phyloP scores from a whole-genome alignment of 441 rosid species.

The Gossypium aridum region DNA sequence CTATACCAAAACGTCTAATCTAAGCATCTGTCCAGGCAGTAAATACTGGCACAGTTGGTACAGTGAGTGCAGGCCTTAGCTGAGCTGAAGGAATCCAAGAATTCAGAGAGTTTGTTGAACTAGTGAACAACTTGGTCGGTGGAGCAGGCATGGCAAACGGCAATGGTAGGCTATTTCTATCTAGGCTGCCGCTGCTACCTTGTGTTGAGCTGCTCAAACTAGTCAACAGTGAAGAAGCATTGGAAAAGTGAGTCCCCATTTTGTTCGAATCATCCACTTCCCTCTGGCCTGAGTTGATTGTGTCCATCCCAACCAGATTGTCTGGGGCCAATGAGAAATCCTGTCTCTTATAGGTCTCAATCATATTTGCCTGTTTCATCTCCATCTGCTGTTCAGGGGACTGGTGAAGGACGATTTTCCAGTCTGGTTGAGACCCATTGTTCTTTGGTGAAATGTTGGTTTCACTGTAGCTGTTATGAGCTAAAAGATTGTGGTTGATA shows the following conservation, averaged over 20 bases:
- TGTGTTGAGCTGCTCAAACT: slow-evolving; percentile 59
- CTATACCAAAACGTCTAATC: slow-evolving; percentile 12
- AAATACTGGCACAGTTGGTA: slow-evolving; percentile 79
- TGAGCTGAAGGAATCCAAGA: slow-evolving; percentile 63
- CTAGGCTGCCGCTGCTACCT: slow-evolving; percentile 35
- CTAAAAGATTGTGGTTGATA: slow-evolving; percentile 14
- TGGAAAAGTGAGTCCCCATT: slow-evolving; percentile 42
- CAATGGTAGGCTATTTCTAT: slow-evolving; percentile 43
- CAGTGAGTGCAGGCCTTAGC: slow-evolving; percentile 47
- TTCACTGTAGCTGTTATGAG: slow-evolving; percentile 17
- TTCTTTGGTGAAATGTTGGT: slow-evolving; percentile 20
- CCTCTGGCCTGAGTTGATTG: slow-evolving; percentile 22
- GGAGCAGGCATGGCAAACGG: slow-evolving; percentile 50
- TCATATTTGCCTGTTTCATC: not conserved
- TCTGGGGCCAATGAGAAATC: slow-evolving; percentile 32
- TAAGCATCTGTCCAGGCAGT: slow-evolving; percentile 95
- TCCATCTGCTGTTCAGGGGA: slow-evolving; percentile 27
- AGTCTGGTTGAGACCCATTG: slow-evolving; percentile 27
- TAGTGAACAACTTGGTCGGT: slow-evolving; percentile 42
- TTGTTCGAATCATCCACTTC: slow-evolving; percentile 31
- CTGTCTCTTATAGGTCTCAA: slow-evolving; percentile 24
- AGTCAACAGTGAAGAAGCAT: slow-evolving; percentile 56
- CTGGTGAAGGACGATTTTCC: slow-evolving; percentile 45
- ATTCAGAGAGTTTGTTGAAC: slow-evolving; percentile 31
- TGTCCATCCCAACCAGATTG: slow-evolving; percentile 28